Percentiles rank a stretch among this genome's conserved stretches.
Evolutionary conservation across 495 filamentous ascomycete genomes (phyloP).

Genomic region (Neurospora sp.): DNA sequence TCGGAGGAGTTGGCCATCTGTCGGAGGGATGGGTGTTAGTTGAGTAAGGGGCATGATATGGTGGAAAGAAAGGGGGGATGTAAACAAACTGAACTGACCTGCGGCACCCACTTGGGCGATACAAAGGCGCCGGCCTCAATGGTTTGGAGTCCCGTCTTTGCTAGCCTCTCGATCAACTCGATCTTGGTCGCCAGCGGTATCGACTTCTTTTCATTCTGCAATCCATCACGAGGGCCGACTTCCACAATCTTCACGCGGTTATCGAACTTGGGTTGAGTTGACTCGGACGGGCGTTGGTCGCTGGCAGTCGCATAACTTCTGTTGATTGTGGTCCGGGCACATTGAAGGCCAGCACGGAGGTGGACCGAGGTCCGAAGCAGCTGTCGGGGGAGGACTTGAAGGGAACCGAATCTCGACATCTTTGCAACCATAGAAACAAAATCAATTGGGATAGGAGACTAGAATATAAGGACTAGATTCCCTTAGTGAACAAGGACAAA

Average conservation of each 20-base stretch:
- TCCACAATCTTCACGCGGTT: constrained; percentile 66
- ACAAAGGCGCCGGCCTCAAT: constrained; percentile 97
- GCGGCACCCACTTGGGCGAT: constrained; percentile 94
- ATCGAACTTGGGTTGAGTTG: constrained; percentile 23
- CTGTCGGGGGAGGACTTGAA: constrained; percentile 8
- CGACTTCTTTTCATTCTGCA: constrained; percentile 88
- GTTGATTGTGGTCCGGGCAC: not conserved
- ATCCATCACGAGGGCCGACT: constrained; percentile 86
- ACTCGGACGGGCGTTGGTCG: constrained; percentile 13
- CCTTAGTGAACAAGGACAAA: not conserved
- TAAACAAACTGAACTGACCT: constrained; percentile 43
- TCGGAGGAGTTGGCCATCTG: constrained; percentile 89
- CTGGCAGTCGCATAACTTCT: constrained; percentile 28
- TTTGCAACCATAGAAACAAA: not conserved
- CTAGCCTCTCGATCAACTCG: constrained; percentile 67
- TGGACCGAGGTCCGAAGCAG: not conserved
- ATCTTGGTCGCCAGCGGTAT: constrained; percentile 79
- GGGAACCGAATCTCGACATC: constrained; percentile 15
- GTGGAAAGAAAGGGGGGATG: not conserved
- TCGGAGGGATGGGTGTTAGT: not conserved
- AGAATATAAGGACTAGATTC: too few species aligned
- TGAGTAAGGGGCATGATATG: not conserved
- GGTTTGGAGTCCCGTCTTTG: constrained; percentile 72
- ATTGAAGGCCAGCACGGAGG: not conserved
- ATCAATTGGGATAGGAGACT: not conserved